phyloP scores from a whole-genome alignment of 805 yeast genomes.

The Wickerhamiella nectarea region DNA sequence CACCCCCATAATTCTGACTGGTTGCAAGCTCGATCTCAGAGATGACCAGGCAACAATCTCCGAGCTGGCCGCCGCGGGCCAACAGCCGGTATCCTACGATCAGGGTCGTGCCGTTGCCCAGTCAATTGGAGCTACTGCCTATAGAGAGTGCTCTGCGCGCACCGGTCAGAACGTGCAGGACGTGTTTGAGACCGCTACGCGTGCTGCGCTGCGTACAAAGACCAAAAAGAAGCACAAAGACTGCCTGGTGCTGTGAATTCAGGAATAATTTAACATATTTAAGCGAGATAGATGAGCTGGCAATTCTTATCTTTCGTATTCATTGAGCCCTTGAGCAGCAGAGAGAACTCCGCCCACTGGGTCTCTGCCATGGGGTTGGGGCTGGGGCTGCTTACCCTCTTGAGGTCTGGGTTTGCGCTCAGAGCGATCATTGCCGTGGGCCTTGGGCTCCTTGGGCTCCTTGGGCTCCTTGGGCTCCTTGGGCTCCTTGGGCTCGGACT shows the following conservation, averaged over 20 bases:
- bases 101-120: slow-evolving; percentile 83
- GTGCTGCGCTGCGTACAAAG: slow-evolving; percentile 62
- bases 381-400: too few relatives aligned
- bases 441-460: background rate
- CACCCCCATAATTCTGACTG: slow-evolving; percentile 83
- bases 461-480: background rate
- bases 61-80: slow-evolving; percentile 50
- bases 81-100: slow-evolving; percentile 64
- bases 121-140: slow-evolving; percentile 74
- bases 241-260: slow-evolving; percentile 2
- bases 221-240: slow-evolving; percentile 1
- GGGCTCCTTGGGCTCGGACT: background rate
- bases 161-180: slow-evolving; percentile 85
- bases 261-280: background rate
- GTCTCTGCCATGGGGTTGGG: too few relatives aligned
- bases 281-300: too few relatives aligned
- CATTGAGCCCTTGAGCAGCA: background rate
- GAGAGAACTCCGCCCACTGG: background rate
- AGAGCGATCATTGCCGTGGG: too few relatives aligned
- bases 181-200: slow-evolving; percentile 83
- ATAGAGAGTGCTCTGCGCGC: slow-evolving; percentile 80
- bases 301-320: too few relatives aligned
- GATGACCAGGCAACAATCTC: slow-evolving; percentile 67
- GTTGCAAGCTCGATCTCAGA: slow-evolving; percentile 83
- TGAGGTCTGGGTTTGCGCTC: too few relatives aligned